Percentiles rank a stretch among this genome's conserved stretches.
These are phyloP conservation scores for Glarea lozoyensis DNA, from an alignment of 495 filamentous ascomycete species.

Conservation along the genomic window DNA sequence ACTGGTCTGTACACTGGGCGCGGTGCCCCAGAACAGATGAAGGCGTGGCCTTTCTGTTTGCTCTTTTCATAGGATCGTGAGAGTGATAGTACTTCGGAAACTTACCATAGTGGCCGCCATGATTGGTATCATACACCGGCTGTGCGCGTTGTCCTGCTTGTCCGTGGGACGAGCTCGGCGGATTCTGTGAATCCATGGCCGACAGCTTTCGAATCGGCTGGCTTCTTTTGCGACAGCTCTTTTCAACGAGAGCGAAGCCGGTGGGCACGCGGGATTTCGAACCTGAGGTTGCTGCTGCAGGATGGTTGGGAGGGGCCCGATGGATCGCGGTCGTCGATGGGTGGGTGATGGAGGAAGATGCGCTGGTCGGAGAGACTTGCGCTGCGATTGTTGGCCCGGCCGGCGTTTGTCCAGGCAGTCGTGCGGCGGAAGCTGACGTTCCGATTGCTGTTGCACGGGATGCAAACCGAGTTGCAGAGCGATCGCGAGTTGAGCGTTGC, in stretches of 20 bases:
- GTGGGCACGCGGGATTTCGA: no score
- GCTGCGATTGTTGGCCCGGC: not conserved
- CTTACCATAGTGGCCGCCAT: conserved; percentile 87
- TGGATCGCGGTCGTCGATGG: not conserved
- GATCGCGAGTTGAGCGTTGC: not conserved
- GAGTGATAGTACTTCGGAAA: conserved; percentile 15
- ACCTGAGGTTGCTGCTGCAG: no score
- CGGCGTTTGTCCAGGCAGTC: not conserved
- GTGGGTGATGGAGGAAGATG: no score
- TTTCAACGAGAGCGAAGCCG: no score
- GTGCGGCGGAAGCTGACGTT: conserved; percentile 11
- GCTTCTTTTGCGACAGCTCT: no score
- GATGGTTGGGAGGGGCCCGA: no score
- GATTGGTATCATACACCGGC: conserved; percentile 67
- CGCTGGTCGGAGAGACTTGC: not conserved
- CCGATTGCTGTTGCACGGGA: not conserved
- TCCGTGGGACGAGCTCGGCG: conserved; percentile 25
- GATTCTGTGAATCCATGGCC: conserved; percentile 40
- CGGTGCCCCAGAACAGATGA: no score
- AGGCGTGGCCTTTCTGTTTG: not conserved
- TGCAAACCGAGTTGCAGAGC: not conserved
- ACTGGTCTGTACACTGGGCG: not conserved
- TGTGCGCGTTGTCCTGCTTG: conserved; percentile 18
- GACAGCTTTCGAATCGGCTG: no score
- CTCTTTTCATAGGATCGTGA: not conserved